These are phyloP conservation scores for Psilocybe cyanescens DNA, from an alignment of 768 basidiomycete genomes.

Conservation along the genomic window DNA sequence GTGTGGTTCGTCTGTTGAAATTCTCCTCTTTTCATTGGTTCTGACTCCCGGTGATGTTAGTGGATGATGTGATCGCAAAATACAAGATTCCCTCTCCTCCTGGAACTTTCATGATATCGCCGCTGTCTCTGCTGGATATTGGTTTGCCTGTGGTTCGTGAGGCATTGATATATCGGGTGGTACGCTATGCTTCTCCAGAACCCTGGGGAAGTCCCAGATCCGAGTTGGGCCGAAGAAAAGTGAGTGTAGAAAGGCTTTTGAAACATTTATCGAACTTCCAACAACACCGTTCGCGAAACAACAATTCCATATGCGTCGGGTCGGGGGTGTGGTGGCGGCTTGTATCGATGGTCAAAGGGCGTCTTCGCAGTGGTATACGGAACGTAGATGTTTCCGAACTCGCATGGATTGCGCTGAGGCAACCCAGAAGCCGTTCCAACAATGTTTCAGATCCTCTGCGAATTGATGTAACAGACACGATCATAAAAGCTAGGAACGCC, in stretches of 20 bases:
- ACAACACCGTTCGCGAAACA: conserved; percentile 22
- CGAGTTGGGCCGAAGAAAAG: conserved; percentile 56
- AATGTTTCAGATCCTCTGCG: conserved; percentile 29
- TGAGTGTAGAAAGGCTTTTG: conserved; percentile 51
- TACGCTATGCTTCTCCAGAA: conserved; percentile 72
- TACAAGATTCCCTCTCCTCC: conserved; percentile 46
- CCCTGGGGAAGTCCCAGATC: conserved; percentile 78
- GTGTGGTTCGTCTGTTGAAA: conserved; percentile 39
- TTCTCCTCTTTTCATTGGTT: conserved; percentile 6
- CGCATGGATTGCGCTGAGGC: conserved; percentile 69
- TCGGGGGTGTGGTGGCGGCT: conserved; percentile 70
- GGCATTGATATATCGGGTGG: conserved; percentile 53
- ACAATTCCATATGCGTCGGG: conserved; percentile 45
- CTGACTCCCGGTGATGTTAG: conserved; percentile 30
- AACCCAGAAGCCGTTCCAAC: conserved; percentile 45
- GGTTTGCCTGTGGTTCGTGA: conserved; percentile 37
- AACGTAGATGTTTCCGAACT: conserved; percentile 17
- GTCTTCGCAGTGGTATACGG: conserved; percentile 11
- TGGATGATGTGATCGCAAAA: conserved; percentile 42
- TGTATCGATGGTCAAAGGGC: conserved; percentile 35
- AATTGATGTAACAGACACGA: conserved; percentile 44
- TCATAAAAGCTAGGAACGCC: conserved; percentile 20
- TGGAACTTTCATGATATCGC: conserved; percentile 54
- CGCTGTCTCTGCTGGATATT: conserved; percentile 34
- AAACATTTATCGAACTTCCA: conserved; percentile 48